phyloP scores from a whole-genome alignment of 2,329 filamentous ascomycete genomes.

The Ophiocordyceps polyrhachis-furcata region DNA sequence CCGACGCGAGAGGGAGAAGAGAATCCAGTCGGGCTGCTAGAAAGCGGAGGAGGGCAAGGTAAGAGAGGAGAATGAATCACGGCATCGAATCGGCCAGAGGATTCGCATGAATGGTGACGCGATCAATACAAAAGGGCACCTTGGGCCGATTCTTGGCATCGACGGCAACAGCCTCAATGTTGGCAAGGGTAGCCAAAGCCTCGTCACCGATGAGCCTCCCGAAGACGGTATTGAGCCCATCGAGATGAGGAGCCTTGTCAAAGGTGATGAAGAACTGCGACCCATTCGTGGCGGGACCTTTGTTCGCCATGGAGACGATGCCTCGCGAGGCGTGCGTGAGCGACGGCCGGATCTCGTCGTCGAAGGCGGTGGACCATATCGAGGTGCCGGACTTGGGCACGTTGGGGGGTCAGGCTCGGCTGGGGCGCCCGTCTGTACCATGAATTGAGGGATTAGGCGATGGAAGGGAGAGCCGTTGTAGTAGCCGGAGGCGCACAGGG shows the following conservation, averaged over 20 bases:
- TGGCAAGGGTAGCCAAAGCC: conserved; percentile 44
- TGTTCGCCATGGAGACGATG: conserved; percentile 63
- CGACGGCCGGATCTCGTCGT: conserved; percentile 60
- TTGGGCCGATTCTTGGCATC: conserved; percentile 64
- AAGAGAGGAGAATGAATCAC: neutral
- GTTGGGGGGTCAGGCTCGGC: conserved; percentile 28
- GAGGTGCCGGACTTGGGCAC: conserved; percentile 51
- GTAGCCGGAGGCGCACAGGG: conserved; percentile 62
- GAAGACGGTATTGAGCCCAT: conserved; percentile 73
- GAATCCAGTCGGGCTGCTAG: neutral
- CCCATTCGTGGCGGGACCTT: conserved; percentile 53
- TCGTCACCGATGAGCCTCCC: conserved; percentile 53
- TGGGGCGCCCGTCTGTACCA: conserved; percentile 57
- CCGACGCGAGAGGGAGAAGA: too few species aligned
- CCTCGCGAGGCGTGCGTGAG: conserved; percentile 51
- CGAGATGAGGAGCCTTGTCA: conserved; percentile 60
- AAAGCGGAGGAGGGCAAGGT: neutral
- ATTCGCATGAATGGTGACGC: conserved; percentile 60
- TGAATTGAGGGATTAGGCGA: conserved; percentile 64
- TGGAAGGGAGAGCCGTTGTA: conserved; percentile 63
- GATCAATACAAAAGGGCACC: conserved; percentile 46
- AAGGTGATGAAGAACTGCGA: conserved; percentile 72
- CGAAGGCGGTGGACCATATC: conserved; percentile 57
- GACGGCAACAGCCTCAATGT: conserved; percentile 51
- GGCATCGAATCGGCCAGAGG: conserved; percentile 43